Conservation (phyloP, 306 rosid genomes). For the Aeschynomene evenia region DNA sequence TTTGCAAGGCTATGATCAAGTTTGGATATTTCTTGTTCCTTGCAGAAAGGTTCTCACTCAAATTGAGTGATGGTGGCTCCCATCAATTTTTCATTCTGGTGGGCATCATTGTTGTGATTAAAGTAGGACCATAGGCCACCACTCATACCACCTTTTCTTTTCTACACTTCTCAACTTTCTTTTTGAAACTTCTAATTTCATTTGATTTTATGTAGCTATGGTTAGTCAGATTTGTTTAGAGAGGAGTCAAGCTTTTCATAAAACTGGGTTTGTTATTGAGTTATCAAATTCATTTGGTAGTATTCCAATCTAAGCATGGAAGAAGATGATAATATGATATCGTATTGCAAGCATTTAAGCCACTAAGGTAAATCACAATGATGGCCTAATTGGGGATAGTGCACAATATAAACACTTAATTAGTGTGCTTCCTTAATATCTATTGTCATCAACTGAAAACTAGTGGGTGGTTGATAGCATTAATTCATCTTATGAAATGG, state of each 20-base stretch:
- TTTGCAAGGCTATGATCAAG: conserved; percentile 6
- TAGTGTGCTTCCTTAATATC: too few species aligned
- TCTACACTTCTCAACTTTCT: neutral
- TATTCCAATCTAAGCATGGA: neutral
- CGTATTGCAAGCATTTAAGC: neutral
- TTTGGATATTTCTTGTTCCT: conserved; percentile 18
- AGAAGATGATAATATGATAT: too few species aligned
- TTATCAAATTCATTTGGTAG: neutral
- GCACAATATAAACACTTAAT: too few species aligned
- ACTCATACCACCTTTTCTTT: neutral
- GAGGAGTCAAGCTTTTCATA: conserved; percentile 5
- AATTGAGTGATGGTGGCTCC: conserved; percentile 16
- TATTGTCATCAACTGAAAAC: neutral
- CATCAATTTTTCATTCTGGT: conserved; percentile 6
- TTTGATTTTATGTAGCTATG: conserved; percentile 21
- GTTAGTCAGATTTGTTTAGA: neutral
- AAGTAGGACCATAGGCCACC: conserved; percentile 19
- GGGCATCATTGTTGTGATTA: neutral
- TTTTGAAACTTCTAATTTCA: neutral
- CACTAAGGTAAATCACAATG: neutral
- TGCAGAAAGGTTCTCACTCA: conserved; percentile 22
- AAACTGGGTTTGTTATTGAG: neutral
- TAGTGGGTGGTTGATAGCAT: neutral
- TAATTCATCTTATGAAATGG: neutral
- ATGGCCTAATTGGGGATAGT: too few species aligned